These are phyloP conservation scores for Trichosporon sp. DNA, from an alignment of 1,284 basidiomycete genomes.

Conservation along the genomic window DNA sequence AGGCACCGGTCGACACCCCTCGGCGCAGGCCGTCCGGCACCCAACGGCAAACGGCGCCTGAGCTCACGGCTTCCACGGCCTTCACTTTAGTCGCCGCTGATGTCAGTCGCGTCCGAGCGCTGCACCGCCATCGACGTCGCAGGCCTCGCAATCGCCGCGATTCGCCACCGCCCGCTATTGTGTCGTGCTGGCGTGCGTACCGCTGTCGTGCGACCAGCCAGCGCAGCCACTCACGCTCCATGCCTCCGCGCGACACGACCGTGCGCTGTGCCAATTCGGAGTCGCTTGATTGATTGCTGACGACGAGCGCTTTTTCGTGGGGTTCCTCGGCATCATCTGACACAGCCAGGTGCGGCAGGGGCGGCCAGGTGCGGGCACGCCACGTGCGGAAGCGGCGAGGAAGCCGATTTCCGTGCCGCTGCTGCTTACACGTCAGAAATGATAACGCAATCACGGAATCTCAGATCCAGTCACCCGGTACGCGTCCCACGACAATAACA, in stretches of 20 bases:
- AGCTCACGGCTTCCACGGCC: not conserved
- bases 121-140: not conserved
- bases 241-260: not conserved
- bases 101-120: not conserved
- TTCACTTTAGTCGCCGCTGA: not conserved
- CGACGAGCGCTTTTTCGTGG: not conserved
- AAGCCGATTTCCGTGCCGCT: not conserved
- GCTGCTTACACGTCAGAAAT: not conserved
- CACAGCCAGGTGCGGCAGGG: too few species aligned
- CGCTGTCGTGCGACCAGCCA: too few species aligned
- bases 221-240: not conserved
- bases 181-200: not conserved
- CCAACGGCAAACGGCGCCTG: too few species aligned
- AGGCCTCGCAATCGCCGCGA: not conserved
- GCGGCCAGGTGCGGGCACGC: not conserved
- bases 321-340: not conserved
- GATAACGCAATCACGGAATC: not conserved
- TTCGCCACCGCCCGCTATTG: not conserved
- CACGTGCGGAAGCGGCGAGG: not conserved
- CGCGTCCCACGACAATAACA: not conserved
- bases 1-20: not conserved
- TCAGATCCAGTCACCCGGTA: not conserved
- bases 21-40: not conserved
- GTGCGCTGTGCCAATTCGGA: not conserved
- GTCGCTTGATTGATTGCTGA: not conserved